phyloP scores from a whole-genome alignment of 139 green algal genomes.

The Haematococcus lacustris region DNA sequence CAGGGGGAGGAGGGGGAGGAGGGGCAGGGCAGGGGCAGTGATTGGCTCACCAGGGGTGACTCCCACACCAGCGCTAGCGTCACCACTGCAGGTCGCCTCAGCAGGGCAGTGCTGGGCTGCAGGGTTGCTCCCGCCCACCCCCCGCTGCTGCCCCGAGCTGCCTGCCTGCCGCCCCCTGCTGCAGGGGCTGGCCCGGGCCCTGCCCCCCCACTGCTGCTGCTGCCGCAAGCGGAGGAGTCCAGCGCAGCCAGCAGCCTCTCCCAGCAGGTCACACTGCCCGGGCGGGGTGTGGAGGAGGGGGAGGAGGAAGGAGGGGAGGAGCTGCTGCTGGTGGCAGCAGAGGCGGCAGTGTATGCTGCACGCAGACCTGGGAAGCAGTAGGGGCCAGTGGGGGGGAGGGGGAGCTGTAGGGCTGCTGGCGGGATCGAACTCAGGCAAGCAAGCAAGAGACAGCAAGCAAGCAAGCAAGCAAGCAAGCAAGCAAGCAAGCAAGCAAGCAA shows the following conservation, averaged over 20 bases:
- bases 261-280: no score
- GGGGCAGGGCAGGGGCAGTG: neutral
- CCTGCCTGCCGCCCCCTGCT: neutral
- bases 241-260: conserved; percentile 48
- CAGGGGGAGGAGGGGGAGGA: neutral
- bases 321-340: conserved; percentile 9
- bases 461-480: no score
- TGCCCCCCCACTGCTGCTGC: neutral
- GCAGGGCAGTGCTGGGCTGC: conserved; percentile 27
- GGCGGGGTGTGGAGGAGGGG: no score
- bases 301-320: conserved; percentile 5
- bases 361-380: conserved; percentile 20
- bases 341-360: conserved; percentile 23
- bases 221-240: conserved; percentile 25
- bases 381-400: neutral
- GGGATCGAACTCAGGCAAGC: no score
- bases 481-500: no score
- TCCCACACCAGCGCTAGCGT: conserved; percentile 70
- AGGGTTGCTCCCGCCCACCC: conserved; percentile 1
- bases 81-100: conserved; percentile 55
- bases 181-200: neutral
- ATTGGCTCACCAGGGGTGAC: conserved; percentile 39
- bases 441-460: no score
- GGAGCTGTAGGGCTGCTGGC: no score
- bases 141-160: neutral